Percentiles rank a stretch among this genome's conserved stretches.
Conservation (phyloP, 345 rosid species). For the Brassica rapa region DNA sequence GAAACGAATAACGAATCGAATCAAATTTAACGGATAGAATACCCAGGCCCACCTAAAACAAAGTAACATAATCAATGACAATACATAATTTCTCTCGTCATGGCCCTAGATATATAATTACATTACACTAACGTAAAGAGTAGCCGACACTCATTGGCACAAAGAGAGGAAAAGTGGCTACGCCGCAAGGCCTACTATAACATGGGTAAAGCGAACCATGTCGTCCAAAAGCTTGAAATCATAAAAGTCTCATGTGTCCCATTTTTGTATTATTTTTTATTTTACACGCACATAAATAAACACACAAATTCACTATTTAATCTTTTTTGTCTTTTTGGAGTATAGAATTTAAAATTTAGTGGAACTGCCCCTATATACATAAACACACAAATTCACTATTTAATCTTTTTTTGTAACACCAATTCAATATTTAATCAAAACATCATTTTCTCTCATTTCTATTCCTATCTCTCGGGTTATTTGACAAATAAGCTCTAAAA, state of each 20-base stretch:
- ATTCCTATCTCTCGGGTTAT: too few species aligned
- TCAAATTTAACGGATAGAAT: too few species aligned
- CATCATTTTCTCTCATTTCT: too few species aligned
- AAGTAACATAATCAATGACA: not conserved
- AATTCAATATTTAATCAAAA: too few species aligned
- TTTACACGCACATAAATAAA: not conserved
- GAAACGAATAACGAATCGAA: too few species aligned
- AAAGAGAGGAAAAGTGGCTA: not conserved
- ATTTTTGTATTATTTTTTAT: not conserved
- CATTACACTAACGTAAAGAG: not conserved
- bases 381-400: too few species aligned
- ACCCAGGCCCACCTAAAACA: not conserved
- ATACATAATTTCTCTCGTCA: not conserved
- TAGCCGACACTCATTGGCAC: conserved; percentile 8
- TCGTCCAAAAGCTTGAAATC: conserved; percentile 20
- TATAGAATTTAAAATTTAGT: too few species aligned
- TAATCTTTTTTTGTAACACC: too few species aligned
- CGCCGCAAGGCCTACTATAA: conserved; percentile 1
- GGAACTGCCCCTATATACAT: too few species aligned
- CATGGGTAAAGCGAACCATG: conserved; percentile 16
- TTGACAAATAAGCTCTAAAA: too few species aligned
- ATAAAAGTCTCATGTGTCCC: not conserved
- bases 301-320: too few species aligned
- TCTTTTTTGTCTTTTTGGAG: not conserved
- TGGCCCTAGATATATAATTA: not conserved